Conservation (phyloP, 164 flowering plant species). For the Protea cynaroides region DNA sequence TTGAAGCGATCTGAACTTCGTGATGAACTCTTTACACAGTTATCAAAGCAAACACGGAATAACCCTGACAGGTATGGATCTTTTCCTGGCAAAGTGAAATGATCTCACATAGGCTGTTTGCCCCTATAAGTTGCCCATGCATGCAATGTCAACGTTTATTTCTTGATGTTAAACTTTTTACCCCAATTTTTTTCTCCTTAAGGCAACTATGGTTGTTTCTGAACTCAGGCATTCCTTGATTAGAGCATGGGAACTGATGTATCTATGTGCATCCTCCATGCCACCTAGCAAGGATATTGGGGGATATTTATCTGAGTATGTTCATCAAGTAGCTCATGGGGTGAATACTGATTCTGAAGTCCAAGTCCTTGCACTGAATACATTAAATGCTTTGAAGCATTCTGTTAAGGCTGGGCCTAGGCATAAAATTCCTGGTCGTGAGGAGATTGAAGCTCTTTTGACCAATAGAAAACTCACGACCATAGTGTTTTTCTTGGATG, state of each 20-base stretch:
- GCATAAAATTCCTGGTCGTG: slow-evolving; percentile 81
- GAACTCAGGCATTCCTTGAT: slow-evolving; percentile 59
- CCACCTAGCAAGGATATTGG: slow-evolving; percentile 99
- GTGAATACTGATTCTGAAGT: slow-evolving; percentile 57
- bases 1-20: slow-evolving; percentile 93
- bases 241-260: slow-evolving; percentile 96
- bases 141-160: not conserved
- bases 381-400: slow-evolving; percentile 80
- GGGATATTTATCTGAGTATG: slow-evolving; percentile 81
- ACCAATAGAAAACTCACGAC: slow-evolving; percentile 87
- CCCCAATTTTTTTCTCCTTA: too few relatives aligned
- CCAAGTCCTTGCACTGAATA: slow-evolving; percentile 66
- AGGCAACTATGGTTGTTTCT: slow-evolving; percentile 1
- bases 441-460: slow-evolving; percentile 93
- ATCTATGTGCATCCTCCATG: slow-evolving; percentile 92
- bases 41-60: slow-evolving; percentile 92
- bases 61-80: slow-evolving; percentile 66
- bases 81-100: not conserved
- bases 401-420: slow-evolving; percentile 97
- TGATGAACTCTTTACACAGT: slow-evolving; percentile 90
- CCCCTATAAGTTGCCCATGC: not conserved
- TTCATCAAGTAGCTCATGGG: slow-evolving; percentile 78
- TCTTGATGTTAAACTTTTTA: too few relatives aligned
- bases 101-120: not conserved
- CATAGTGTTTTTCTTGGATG: slow-evolving; percentile 97